Percentiles rank a stretch among this genome's conserved stretches.
Conservation (phyloP, 495 filamentous ascomycete genomes). For the Letharia lupina region DNA sequence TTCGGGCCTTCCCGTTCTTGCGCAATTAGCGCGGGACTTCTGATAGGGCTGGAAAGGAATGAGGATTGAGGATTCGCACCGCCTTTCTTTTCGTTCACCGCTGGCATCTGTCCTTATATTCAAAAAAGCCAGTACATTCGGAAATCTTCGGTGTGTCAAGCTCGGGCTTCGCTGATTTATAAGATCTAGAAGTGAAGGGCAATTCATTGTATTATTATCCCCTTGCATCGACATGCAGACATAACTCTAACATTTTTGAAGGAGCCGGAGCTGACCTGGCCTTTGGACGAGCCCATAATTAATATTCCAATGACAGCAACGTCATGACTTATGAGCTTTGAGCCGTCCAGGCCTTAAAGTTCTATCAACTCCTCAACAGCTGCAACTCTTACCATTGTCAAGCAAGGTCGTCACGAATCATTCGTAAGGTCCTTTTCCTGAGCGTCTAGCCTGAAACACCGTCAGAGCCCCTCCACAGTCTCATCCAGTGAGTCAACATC, state of each 20-base stretch:
- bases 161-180: neutral
- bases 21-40: neutral
- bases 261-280: neutral
- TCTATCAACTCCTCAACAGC: neutral
- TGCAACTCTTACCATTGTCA: neutral
- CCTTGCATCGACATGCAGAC: neutral
- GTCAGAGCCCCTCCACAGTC: neutral
- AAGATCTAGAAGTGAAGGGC: neutral
- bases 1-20: neutral
- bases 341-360: neutral
- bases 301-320: neutral
- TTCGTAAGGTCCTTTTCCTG: neutral
- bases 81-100: neutral
- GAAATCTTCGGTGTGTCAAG: neutral
- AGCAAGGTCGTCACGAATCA: neutral
- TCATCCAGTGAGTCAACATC: neutral
- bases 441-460: neutral
- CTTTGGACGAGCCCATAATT: neutral
- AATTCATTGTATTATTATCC: neutral
- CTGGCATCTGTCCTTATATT: neutral
- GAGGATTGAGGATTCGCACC: neutral
- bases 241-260: neutral
- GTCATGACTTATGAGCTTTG: neutral
- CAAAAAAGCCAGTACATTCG: neutral
- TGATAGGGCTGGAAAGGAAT: conserved; percentile 1